A percentile compares a stretch with the other conserved stretches of the same genome.
These are phyloP conservation scores for Aphanomyces invadans DNA, from an alignment of 352 stramenopile genomes.

Conservation along the genomic window DNA sequence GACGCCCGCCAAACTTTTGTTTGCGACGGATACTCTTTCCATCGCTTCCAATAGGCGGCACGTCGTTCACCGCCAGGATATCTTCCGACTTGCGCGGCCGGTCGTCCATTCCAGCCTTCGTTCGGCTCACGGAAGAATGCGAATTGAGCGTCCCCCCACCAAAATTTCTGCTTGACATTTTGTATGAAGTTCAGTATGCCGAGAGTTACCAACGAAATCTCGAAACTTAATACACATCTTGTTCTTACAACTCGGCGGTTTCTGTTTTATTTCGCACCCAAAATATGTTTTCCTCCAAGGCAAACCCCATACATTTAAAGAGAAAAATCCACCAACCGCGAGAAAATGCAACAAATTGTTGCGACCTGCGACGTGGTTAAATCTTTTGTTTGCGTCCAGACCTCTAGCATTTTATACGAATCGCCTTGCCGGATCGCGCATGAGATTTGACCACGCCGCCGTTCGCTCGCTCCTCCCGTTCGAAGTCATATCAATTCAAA, in stretches of 20 bases:
- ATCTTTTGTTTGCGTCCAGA: neutral
- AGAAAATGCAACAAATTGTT: too few relatives aligned
- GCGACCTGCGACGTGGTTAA: neutral
- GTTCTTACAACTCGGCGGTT: conserved; percentile 2
- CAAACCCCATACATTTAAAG: neutral
- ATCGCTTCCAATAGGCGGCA: neutral
- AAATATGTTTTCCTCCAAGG: neutral
- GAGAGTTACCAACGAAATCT: conserved; percentile 12
- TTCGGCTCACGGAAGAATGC: neutral
- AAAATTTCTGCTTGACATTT: neutral
- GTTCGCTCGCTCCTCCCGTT: too few relatives aligned
- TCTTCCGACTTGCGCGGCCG: conserved; percentile 20
- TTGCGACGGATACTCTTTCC: conserved; percentile 24
- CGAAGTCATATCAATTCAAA: too few relatives aligned
- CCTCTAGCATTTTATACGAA: neutral
- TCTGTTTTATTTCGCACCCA: neutral
- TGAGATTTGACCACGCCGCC: too few relatives aligned
- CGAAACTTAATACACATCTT: conserved; percentile 9
- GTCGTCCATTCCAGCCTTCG: neutral
- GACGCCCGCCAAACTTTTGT: conserved; percentile 24
- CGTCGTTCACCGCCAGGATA: conserved; percentile 2
- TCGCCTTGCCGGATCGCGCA: too few relatives aligned
- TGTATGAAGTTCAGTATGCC: conserved; percentile 8
- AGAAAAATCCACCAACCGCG: neutral
- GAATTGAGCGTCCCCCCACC: neutral